Conservation (phyloP, 1,139 yeast species). For the Geotrichum europaeum region DNA sequence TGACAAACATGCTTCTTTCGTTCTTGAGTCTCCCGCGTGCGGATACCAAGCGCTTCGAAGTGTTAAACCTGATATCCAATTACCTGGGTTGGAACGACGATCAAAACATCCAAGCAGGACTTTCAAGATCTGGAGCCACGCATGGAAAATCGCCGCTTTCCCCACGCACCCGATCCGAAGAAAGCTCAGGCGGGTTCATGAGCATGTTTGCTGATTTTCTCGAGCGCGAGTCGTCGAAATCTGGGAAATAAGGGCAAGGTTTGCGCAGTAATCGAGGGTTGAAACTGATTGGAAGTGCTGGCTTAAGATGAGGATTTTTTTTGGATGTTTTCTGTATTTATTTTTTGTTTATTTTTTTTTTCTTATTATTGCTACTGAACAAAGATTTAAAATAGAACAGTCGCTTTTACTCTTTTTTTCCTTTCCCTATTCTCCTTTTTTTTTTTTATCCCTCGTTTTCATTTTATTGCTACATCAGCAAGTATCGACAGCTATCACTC, state of each 20-base stretch:
- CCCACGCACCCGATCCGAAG: conserved; percentile 28
- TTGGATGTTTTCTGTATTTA: background rate
- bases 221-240: conserved; percentile 52
- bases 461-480: background rate
- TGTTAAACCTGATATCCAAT: conserved; percentile 74
- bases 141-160: conserved; percentile 26
- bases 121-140: conserved; percentile 39
- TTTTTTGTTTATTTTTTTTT: background rate
- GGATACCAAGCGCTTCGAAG: conserved; percentile 90
- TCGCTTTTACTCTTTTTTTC: background rate
- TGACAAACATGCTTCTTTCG: conserved; percentile 78
- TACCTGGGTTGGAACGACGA: conserved; percentile 85
- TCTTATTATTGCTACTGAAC: background rate
- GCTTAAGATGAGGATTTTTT: background rate
- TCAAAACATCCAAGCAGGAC: conserved; percentile 76
- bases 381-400: background rate
- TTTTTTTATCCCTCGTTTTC: background rate
- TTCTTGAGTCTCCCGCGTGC: conserved; percentile 86
- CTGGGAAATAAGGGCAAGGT: background rate
- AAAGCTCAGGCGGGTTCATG: conserved; percentile 63
- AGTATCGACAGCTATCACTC: background rate
- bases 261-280: background rate
- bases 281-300: background rate
- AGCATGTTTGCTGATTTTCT: conserved; percentile 85
- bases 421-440: background rate